Evolutionary conservation across 169 alveolate species (phyloP), one percentile per base, ranked within the genome.

Genomic region (Plasmodium sp.): DNA sequence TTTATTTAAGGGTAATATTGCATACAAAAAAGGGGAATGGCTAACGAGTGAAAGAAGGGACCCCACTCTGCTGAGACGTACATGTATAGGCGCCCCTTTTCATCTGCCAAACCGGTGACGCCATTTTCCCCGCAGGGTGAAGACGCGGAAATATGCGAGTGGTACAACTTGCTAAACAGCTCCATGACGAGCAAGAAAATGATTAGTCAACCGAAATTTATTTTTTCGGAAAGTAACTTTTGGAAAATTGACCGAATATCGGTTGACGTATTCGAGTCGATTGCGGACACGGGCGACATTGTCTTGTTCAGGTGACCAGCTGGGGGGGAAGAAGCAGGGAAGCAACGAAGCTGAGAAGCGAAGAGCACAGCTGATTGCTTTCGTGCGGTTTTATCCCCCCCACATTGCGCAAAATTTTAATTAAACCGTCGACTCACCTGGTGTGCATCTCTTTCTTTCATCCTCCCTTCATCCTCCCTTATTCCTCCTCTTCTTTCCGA

Each of bases 261-360:
- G n/a, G 95, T 95, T 34, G 93, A 74, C 12, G 91, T 85, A 83
- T 96, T 96, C 83, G 93, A 84, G 58, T 48, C 75, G 0, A 81
- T 94, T 36, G 97, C 96, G n/a, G 97, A 94, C 31, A 95, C 98
- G 9, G 98, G 98, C 67, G 98, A 97, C 83, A 90, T 97, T 51
- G 62, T 97, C 5, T 84, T 97, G 39, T 97, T 97, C 88, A 82
- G 95, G 96, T 94, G 81, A 51, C 92, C 22, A 51, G 3, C 27
- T 51, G 85, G 67, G 84, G 83, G 39, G 54, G 34, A 74, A 14
- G 16, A 2, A 14, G 27, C 16, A 73, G 5, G 31, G 22, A 58
- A 56, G 31, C 7, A 1, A 56, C 6, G 3, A 16, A 16, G 72
- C 4, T 54, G n/a, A 1, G n/a, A 14, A 14, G 34, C 74, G 33